Conservation (phyloP, 352 stramenopile genomes). For the Globisporangium irregulare region DNA sequence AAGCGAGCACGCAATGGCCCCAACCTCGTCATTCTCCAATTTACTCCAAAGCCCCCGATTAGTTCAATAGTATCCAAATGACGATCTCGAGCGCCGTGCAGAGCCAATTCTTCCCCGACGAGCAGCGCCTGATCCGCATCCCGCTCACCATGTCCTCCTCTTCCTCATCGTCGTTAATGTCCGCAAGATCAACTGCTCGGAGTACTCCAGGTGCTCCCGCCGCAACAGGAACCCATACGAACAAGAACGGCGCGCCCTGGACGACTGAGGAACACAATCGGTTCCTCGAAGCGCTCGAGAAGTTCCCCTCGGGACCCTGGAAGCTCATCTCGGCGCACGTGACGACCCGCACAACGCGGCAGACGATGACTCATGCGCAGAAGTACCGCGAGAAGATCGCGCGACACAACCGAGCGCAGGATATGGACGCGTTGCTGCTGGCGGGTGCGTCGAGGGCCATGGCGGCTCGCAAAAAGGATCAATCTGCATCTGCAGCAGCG, state of each 20-base stretch:
- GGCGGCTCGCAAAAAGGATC: neutral
- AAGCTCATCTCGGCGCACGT: slow-evolving; percentile 28
- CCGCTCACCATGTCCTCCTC: neutral
- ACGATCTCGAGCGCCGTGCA: slow-evolving; percentile 11
- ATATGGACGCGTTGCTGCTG: neutral
- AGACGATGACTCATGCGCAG: slow-evolving; percentile 39
- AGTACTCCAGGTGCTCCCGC: neutral
- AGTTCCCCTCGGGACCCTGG: slow-evolving; percentile 28
- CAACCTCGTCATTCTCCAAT: neutral
- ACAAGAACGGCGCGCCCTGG: slow-evolving; percentile 29
- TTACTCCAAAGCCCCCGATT: neutral
- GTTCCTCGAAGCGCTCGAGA: slow-evolving; percentile 33
- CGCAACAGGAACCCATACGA: neutral
- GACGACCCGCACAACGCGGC: slow-evolving; percentile 24
- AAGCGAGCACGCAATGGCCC: neutral
- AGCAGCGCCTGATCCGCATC: slow-evolving; percentile 12
- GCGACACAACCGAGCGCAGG: slow-evolving; percentile 4
- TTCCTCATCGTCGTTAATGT: neutral
- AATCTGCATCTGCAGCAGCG: neutral
- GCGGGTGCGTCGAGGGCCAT: neutral
- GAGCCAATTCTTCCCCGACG: slow-evolving; percentile 12
- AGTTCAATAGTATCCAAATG: neutral
- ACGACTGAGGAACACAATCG: slow-evolving; percentile 33
- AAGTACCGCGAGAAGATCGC: slow-evolving; percentile 38
- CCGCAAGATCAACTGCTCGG: neutral